phyloP scores from a whole-genome alignment of 1,284 basidiomycete genomes.

The Exobasidium rhododendri region DNA sequence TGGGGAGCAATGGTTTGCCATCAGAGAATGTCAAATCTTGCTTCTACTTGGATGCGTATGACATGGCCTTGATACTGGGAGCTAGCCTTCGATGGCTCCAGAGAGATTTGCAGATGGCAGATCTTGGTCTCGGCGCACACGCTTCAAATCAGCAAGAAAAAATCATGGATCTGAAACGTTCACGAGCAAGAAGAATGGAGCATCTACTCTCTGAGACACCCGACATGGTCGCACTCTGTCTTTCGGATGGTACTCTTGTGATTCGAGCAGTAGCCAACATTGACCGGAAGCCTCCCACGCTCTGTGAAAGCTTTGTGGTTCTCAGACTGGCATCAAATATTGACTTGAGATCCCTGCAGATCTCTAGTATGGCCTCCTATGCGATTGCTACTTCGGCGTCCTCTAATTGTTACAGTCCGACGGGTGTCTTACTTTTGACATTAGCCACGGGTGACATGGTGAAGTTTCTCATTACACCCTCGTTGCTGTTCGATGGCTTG shows the following conservation, averaged over 20 bases:
- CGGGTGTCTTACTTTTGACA: slow-evolving; percentile 18
- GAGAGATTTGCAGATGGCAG: not conserved
- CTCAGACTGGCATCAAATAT: slow-evolving; percentile 21
- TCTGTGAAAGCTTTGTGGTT: slow-evolving; percentile 32
- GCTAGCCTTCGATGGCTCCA: not conserved
- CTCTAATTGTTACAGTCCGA: slow-evolving; percentile 21
- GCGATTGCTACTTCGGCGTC: slow-evolving; percentile 10
- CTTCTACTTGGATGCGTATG: not conserved
- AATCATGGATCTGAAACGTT: slow-evolving; percentile 28
- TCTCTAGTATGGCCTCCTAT: not conserved
- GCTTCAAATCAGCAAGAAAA: slow-evolving; percentile 18
- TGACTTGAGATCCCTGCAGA: slow-evolving; percentile 18
- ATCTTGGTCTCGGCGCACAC: slow-evolving; percentile 15
- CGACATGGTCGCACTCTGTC: slow-evolving; percentile 33
- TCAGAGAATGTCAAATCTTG: not conserved
- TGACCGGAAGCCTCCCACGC: slow-evolving; percentile 37
- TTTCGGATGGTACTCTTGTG: slow-evolving; percentile 22
- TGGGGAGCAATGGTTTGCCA: not conserved
- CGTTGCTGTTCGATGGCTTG: slow-evolving; percentile 35
- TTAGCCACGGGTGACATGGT: slow-evolving; percentile 8
- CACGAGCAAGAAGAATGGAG: slow-evolving; percentile 29
- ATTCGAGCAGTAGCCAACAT: slow-evolving; percentile 37
- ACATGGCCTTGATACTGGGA: not conserved
- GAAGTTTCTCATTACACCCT: slow-evolving; percentile 27
- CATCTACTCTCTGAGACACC: slow-evolving; percentile 36